A percentile compares a stretch with the other conserved stretches of the same genome.
These are phyloP conservation scores for Carpinus viminea DNA, from an alignment of 306 rosid genomes.

Conservation along the genomic window DNA sequence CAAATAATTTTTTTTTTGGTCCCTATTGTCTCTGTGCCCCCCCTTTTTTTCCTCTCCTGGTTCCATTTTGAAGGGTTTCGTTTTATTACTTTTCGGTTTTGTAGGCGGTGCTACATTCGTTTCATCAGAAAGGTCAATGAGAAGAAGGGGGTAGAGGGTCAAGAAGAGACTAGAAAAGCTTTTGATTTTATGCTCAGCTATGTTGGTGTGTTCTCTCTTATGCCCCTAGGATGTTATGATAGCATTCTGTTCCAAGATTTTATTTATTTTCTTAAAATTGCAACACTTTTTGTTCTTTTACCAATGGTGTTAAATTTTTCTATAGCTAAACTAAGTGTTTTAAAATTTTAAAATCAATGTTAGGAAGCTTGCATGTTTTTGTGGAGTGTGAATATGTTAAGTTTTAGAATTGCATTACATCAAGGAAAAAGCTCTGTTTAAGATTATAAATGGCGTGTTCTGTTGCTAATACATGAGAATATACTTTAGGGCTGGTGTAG, in stretches of 20 bases:
- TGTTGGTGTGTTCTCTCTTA: constrained; percentile 59
- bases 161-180: constrained; percentile 98
- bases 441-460: no score
- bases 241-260: background rate
- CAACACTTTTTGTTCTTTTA: background rate
- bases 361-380: background rate
- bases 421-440: no score
- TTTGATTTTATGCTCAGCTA: constrained; percentile 93
- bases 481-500: no score
- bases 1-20: background rate
- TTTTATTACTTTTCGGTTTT: constrained; percentile 33
- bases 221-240: constrained; percentile 10
- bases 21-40: background rate
- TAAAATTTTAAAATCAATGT: no score
- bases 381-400: background rate
- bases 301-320: background rate
- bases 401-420: no score
- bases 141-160: constrained; percentile 87
- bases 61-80: background rate
- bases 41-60: background rate
- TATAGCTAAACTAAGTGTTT: background rate
- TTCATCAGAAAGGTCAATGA: constrained; percentile 88
- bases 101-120: constrained; percentile 91
- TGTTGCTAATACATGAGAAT: no score
- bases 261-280: background rate